These are phyloP conservation scores for Exobasidium rhododendri DNA, from an alignment of 1,284 basidiomycete species.

Conservation along the genomic window DNA sequence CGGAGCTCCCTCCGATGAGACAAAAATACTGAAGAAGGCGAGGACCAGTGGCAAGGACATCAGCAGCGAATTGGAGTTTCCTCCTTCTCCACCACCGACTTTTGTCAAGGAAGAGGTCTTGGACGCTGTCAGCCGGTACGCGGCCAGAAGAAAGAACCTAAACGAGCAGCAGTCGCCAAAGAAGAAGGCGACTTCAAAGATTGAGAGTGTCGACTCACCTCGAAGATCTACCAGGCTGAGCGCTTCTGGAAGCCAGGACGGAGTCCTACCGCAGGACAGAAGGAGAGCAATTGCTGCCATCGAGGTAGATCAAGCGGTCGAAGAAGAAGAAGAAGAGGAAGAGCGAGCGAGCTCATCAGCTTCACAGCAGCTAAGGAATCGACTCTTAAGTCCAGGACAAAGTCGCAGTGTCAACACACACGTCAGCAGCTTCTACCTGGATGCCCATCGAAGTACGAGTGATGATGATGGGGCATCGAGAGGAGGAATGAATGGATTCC, in stretches of 20 bases:
- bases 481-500: neutral
- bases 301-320: constrained; percentile 1
- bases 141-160: neutral
- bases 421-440: constrained; percentile 10
- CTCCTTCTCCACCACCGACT: neutral
- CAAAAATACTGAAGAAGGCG: neutral
- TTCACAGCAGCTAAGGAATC: neutral
- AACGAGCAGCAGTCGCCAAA: neutral
- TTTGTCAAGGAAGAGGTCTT: neutral
- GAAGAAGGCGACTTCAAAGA: neutral
- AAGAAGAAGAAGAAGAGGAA: neutral
- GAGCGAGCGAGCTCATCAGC: neutral
- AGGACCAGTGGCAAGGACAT: constrained; percentile 2
- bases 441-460: neutral
- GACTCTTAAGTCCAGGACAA: neutral
- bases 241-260: neutral
- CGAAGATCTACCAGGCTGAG: constrained; percentile 6
- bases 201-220: neutral
- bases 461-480: neutral
- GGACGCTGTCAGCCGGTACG: neutral
- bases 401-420: neutral
- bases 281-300: neutral
- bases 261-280: neutral
- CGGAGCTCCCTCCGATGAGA: neutral
- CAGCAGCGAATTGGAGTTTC: neutral